Base-by-base conservation (phyloP, 108 stramenopile species). In the Seminavis robusta region DNA sequence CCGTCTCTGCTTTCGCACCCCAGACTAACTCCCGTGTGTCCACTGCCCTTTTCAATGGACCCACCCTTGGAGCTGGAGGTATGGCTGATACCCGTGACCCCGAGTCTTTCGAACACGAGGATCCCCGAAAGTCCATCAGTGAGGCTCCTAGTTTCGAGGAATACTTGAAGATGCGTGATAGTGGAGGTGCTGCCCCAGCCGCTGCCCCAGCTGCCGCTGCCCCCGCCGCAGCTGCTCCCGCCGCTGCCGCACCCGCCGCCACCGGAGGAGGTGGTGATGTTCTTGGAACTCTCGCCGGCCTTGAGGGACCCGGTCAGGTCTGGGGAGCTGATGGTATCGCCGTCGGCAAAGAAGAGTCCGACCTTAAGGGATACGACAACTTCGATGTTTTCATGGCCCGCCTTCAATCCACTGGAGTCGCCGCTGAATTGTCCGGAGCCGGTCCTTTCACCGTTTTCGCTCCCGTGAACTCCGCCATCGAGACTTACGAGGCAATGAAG, bases 111-210 rank as follows among this genome's bases (percentile, higher is more conserved):
- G 54, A 43, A 23, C 61, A 91, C 65, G 76, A 80, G 40, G 89
- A 91, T 72, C 67, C 81, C 33, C 86, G 89, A 60, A 87, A 91
- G 79, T 76, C 77, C 46, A 91, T 91, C 81, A 69, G 71, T 41
- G 81, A 73, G 20, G 83, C 89, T 23, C 89, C 89, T 47, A 75
- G 74, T 11, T 90, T 87, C 71, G 89, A 90, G 79, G 89, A 90
- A 55, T 90, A 87, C 83, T 57, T 90, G 76, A 90, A 90, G 83
- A 54, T 56, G 45, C 75, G 81, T 39, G 23, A 33, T 15, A 32
- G 43, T 26, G 50, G 61, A 37, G n/a, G n/a, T n/a, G n/a, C n/a
- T n/a, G n/a, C n/a, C n/a, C n/a, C n/a, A n/a, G n/a, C n/a, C n/a
- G n/a, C n/a, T n/a, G n/a, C n/a, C n/a, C n/a, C n/a, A n/a, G n/a